phyloP scores from a whole-genome alignment of 768 basidiomycete genomes.

The Termitomyces sp. region DNA sequence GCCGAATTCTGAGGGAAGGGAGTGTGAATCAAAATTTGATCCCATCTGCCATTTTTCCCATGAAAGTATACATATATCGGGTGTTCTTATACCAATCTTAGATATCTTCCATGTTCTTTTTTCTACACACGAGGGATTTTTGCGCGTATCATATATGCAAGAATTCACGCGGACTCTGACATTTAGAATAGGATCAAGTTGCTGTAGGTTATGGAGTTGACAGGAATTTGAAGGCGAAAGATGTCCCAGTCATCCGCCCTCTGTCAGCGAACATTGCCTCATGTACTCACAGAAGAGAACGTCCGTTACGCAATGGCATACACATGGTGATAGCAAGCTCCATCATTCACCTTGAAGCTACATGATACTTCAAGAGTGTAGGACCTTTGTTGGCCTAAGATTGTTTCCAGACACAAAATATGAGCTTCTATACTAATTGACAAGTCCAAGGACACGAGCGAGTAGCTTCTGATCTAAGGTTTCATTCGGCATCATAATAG shows the following conservation, averaged over 20 bases:
- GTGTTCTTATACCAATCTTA: neutral
- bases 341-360: too few species aligned
- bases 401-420: neutral
- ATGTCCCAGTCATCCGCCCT: too few species aligned
- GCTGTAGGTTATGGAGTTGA: too few species aligned
- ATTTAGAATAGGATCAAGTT: too few species aligned
- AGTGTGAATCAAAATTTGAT: slow-evolving; percentile 6
- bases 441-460: too few species aligned
- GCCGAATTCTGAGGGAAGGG: neutral
- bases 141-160: neutral
- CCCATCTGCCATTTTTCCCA: neutral
- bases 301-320: neutral
- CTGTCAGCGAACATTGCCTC: too few species aligned
- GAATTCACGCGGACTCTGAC: neutral
- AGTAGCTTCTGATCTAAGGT: too few species aligned
- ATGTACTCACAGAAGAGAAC: neutral
- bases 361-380: too few species aligned
- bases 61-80: neutral
- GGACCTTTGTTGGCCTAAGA: neutral
- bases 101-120: neutral
- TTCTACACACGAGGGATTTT: neutral
- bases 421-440: too few species aligned
- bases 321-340: too few species aligned
- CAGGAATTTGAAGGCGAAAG: too few species aligned
- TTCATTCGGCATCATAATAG: too few species aligned